Base-by-base conservation (phyloP, 768 basidiomycete genomes). In the Termitomyces sp. region DNA sequence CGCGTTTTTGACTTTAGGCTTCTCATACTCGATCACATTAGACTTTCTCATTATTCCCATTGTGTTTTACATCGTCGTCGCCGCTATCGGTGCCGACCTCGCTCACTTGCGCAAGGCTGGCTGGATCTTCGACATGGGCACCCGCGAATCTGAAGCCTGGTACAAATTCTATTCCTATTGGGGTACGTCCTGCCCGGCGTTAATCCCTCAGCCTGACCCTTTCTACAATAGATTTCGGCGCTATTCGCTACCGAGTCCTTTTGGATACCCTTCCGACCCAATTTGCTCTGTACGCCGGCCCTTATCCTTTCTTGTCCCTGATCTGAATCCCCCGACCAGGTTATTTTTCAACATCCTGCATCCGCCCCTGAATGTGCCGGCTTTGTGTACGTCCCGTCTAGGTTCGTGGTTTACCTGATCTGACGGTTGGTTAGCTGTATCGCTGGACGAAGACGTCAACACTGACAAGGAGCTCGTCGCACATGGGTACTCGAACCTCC, bases 211-310 rank as follows among this genome's bases (percentile, higher is more conserved):
- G 47, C 57, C 18, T n/a, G 18, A 22, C n/a, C 20, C 4, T 20
- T 20, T 42, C 30, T 30, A 30, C 30, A 28, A 30, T 30, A 92
- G 90, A 94, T 66, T 80, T 83, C 60, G 66, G 68, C 14, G 76
- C 79, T 20, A 83, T 90, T 14, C 75, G 74, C 20, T 92, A 84
- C 73, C 72, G 67, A 4, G 83, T 88, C 0, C 75, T 99, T 33
- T 87, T 88, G 85, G 73, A 81, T 1, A 95, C 93, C 0, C 73
- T 99, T 66, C 95, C 96, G 4, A 98, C 95, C 1, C 96, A 98
- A 67, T 84, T 98, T 58, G 96, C 96, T 4, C 70, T 99, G 85
- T 88, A 60, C 66, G 90, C 73, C 68, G 30, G 30, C n/a, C n/a
- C 9, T 2, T 26, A 3, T 3, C 16, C 16, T 1, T 13, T 3